Evolutionary conservation across 495 filamentous ascomycete species (phyloP), one percentile per base, ranked within the genome.

Genomic region (Aspergillus heteromorphus): DNA sequence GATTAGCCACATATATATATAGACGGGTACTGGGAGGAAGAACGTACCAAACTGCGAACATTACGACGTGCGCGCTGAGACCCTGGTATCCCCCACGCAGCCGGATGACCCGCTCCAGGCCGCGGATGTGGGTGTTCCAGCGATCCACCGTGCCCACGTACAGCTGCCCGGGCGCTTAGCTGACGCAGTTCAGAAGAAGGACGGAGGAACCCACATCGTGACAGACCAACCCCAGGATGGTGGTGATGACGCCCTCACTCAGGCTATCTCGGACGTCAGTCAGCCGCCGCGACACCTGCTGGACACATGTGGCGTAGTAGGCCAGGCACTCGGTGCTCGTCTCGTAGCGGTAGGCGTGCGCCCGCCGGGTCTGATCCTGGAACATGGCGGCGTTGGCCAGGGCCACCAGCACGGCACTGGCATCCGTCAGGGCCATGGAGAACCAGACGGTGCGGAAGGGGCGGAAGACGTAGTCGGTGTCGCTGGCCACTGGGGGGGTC

Each of bases 341-440:
- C 19, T 60, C 57, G 27, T 63, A 63, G 6, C 53, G 52, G n/a
- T 55, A 58, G 4, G 36, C 58, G 7, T 52, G 29, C 27, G 50
- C 53, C 13, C 56, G 36, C 18, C 29, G 30, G 7, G 38, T 47
- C 30, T 66, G 57, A 25, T 63, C 60, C 21, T 61, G 48, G 48
- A 66, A 66, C 57, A 66, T 61, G 23, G 61, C 57, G 7, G 63
- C 63, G 45, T 60, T 63, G 19, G 63, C 63, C 53, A 64, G 45
- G 14, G 54, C 55, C 20, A 66, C 31, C 1, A 49, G 47, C 45
- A 64, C 61, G 40, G 63, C 63, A 48, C 57, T 61, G 17, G 49
- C 7, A 40, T 66, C 63, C 0, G 34, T 40, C 55, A 66, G 20
- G 19, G 60, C 57, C 60, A 66, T 58, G 5, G 55, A 50, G 48